A percentile compares a stretch with the other conserved stretches of the same genome.
Conservation (phyloP, 768 basidiomycete species). For the Russula abietina region DNA sequence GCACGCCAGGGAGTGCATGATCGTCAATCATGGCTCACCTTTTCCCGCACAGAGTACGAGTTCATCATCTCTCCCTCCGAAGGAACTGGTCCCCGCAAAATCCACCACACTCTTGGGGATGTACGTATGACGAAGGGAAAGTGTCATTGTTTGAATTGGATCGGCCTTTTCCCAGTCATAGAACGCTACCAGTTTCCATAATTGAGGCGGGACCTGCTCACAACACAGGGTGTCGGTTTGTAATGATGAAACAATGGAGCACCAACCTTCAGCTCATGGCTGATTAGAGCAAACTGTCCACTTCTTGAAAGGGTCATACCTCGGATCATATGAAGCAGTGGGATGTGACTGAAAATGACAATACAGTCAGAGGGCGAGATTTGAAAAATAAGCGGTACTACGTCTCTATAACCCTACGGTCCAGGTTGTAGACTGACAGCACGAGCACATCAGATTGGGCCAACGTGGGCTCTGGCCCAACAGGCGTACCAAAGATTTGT, state of each 20-base stretch:
- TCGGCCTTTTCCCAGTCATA: slow-evolving; percentile 45
- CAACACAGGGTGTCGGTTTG: neutral
- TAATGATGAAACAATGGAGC: too few species aligned
- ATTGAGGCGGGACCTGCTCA: slow-evolving; percentile 60
- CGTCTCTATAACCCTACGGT: slow-evolving; percentile 62
- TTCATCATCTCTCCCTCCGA: slow-evolving; percentile 74
- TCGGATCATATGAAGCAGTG: slow-evolving; percentile 65
- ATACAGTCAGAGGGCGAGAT: slow-evolving; percentile 13
- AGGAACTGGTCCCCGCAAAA: slow-evolving; percentile 77
- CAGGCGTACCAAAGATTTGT: slow-evolving; percentile 64
- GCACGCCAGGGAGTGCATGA: slow-evolving; percentile 1
- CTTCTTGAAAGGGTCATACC: slow-evolving; percentile 63
- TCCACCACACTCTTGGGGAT: slow-evolving; percentile 63
- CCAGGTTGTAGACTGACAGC: slow-evolving; percentile 56
- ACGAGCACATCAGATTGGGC: neutral
- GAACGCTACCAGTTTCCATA: slow-evolving; percentile 65
- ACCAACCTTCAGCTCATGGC: slow-evolving; percentile 65
- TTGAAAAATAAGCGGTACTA: slow-evolving; percentile 31
- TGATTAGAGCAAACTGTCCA: slow-evolving; percentile 62
- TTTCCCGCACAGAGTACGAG: slow-evolving; percentile 74
- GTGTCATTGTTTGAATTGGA: slow-evolving; percentile 26
- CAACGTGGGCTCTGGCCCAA: neutral
- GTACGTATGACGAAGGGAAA: slow-evolving; percentile 59
- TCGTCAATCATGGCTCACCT: slow-evolving; percentile 36
- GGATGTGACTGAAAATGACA: slow-evolving; percentile 48